Conservation (phyloP, 176 grass and related monocot species). For the Eragrostis curvula region DNA sequence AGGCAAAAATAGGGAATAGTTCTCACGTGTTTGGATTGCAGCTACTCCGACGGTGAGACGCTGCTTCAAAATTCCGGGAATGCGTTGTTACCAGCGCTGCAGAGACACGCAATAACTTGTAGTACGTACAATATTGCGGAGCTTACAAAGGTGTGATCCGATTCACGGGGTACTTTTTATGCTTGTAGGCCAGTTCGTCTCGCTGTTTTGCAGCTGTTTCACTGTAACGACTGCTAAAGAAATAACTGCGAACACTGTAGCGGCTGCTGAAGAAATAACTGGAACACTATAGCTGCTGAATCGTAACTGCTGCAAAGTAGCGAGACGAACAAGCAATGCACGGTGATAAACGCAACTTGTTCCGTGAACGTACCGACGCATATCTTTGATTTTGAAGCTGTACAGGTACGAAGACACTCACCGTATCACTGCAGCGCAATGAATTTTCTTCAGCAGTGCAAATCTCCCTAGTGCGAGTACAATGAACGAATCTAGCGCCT, state of each 20-base stretch:
- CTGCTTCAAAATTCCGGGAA: constrained; percentile 11
- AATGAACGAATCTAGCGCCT: too few species aligned
- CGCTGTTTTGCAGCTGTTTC: too few species aligned
- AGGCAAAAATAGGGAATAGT: neutral
- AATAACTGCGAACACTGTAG: too few species aligned
- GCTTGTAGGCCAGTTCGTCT: neutral
- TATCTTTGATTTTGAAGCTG: neutral
- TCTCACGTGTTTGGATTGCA: neutral
- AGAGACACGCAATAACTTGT: constrained; percentile 23
- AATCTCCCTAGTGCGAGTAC: neutral
- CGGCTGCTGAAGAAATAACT: too few species aligned
- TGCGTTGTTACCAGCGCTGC: neutral
- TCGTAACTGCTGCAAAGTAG: too few species aligned
- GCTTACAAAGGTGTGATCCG: neutral
- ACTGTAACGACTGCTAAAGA: too few species aligned
- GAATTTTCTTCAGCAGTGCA: neutral
- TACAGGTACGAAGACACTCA: neutral
- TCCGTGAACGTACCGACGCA: neutral
- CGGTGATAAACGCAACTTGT: neutral
- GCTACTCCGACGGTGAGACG: neutral
- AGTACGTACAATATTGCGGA: neutral
- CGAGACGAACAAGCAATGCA: too few species aligned
- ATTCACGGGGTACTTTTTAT: constrained; percentile 15
- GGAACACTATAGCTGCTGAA: too few species aligned
- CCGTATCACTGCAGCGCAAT: neutral